Conservation (phyloP, 2,329 filamentous ascomycete species). For the Huntiella omanensis region DNA sequence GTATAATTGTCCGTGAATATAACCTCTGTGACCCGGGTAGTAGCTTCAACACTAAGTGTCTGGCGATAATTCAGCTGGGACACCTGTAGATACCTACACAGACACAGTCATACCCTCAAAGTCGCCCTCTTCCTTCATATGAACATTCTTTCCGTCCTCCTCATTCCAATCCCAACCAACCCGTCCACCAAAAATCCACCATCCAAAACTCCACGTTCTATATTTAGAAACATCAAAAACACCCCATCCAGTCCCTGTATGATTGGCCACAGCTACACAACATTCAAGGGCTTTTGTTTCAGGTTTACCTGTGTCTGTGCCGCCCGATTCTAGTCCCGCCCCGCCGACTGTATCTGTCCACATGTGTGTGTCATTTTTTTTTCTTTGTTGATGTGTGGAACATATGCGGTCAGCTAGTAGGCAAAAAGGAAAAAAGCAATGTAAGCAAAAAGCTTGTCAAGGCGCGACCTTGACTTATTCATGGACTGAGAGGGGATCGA, state of each 20-base stretch:
- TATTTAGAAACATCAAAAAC: constrained; percentile 2
- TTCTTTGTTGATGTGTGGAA: background rate
- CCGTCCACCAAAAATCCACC: background rate
- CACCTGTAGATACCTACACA: too few relatives aligned
- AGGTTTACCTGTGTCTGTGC: constrained; percentile 10
- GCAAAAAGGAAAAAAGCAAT: constrained; percentile 1
- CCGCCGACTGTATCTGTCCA: background rate
- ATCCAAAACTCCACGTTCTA: constrained; percentile 1
- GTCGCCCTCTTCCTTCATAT: background rate
- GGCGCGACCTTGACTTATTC: background rate
- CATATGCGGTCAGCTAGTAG: background rate
- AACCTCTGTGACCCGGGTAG: too few relatives aligned
- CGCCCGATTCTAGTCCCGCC: constrained; percentile 2
- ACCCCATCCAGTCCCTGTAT: background rate
- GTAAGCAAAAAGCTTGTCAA: background rate
- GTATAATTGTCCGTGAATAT: too few relatives aligned
- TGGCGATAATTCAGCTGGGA: too few relatives aligned
- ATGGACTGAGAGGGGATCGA: constrained; percentile 12
- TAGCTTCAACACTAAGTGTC: too few relatives aligned
- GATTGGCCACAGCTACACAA: constrained; percentile 3
- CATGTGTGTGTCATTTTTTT: background rate
- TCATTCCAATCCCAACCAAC: background rate
- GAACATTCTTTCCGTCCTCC: background rate
- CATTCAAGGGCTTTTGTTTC: constrained; percentile 10
- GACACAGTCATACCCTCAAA: background rate